Conservation (phyloP, 225 moss, liverwort and hornwort genomes). For the Ulota crispa region DNA sequence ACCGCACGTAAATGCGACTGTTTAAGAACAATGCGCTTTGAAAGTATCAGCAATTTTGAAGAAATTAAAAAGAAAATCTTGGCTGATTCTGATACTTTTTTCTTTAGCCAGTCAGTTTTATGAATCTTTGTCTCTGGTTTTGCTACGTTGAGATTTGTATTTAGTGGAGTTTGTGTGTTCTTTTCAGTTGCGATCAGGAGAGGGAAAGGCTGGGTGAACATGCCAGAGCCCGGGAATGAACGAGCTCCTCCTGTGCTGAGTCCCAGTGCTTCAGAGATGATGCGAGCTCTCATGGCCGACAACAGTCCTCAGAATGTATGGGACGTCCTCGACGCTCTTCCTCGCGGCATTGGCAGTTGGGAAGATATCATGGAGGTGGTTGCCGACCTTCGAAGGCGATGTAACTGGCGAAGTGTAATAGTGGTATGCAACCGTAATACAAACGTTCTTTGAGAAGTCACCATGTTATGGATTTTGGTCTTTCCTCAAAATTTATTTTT, state of each 20-base stretch:
- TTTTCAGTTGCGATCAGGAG: conserved; percentile 48
- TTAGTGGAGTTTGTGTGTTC: not conserved
- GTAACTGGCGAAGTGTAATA: conserved; percentile 70
- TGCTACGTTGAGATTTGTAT: not conserved
- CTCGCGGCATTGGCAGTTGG: conserved; percentile 66
- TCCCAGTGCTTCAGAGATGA: conserved; percentile 62
- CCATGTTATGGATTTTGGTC: too few relatives aligned
- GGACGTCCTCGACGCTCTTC: conserved; percentile 77
- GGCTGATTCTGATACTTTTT: not conserved
- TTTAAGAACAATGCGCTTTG: not conserved
- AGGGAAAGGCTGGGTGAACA: conserved; percentile 80
- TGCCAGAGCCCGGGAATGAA: conserved; percentile 55
- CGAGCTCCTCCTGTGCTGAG: conserved; percentile 63
- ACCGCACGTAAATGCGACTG: not conserved
- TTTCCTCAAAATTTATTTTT: too few relatives aligned
- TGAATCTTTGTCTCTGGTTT: not conserved
- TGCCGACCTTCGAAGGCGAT: conserved; percentile 68
- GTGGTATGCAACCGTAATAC: conserved; percentile 43
- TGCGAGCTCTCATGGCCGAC: conserved; percentile 60
- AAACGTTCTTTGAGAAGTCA: too few relatives aligned
- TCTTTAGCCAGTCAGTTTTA: not conserved
- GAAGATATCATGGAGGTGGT: conserved; percentile 67
- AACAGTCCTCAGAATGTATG: conserved; percentile 53
- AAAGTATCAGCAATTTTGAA: not conserved
- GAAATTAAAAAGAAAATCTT: not conserved